These are phyloP conservation scores for Serendipita sp. DNA, from an alignment of 768 basidiomycete species.

Conservation along the genomic window DNA sequence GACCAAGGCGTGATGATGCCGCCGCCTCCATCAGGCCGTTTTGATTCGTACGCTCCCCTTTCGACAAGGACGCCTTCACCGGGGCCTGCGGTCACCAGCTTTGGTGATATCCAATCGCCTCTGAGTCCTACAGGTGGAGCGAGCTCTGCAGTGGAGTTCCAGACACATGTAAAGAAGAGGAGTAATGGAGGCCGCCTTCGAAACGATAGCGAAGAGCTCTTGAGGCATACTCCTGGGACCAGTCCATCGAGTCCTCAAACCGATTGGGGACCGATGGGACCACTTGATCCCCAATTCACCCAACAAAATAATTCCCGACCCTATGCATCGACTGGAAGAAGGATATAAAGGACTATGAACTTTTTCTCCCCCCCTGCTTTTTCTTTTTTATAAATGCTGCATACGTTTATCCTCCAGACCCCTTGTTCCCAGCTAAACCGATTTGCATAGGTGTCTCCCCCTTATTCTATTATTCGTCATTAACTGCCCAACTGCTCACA, in stretches of 20 bases:
- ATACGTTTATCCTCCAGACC: background rate
- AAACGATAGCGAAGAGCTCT: slow-evolving; percentile 15
- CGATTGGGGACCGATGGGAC: slow-evolving; percentile 32
- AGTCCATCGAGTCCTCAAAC: background rate
- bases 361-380: background rate
- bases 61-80: slow-evolving; percentile 29
- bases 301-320: background rate
- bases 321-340: background rate
- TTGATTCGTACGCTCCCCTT: slow-evolving; percentile 43
- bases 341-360: background rate
- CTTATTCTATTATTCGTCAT: no score
- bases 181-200: slow-evolving; percentile 21
- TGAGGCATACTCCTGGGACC: background rate
- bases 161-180: slow-evolving; percentile 26
- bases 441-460: no score
- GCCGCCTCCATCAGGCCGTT: slow-evolving; percentile 26
- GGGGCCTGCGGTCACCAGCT: slow-evolving; percentile 18
- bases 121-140: slow-evolving; percentile 20
- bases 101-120: slow-evolving; percentile 15
- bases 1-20: slow-evolving; percentile 19
- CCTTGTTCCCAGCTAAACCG: background rate
- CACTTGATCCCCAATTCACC: slow-evolving; percentile 20
- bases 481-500: no score
- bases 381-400: background rate
- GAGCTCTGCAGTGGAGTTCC: slow-evolving; percentile 24